Conservation (phyloP, 345 rosid species). For the Raphanus sativus region DNA sequence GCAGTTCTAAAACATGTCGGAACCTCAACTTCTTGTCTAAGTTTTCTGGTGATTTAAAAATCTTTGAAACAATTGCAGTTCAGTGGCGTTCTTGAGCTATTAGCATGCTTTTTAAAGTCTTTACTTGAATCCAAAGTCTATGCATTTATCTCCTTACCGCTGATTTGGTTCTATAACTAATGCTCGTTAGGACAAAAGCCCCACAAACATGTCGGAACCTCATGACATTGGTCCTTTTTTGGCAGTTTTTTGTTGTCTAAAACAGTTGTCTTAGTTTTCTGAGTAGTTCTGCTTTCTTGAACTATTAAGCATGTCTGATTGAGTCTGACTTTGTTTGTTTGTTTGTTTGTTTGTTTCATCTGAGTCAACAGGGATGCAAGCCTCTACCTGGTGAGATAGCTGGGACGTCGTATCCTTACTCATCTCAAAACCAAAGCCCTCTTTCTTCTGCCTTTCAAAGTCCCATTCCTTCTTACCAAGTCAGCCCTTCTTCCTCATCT, state of each 20-base stretch:
- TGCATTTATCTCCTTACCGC: neutral
- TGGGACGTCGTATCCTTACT: slow-evolving; percentile 61
- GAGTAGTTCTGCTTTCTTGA: neutral
- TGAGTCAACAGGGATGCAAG: slow-evolving; percentile 66
- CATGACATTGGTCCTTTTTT: neutral
- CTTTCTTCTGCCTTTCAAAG: slow-evolving; percentile 52
- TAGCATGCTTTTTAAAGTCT: neutral
- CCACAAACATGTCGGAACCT: neutral
- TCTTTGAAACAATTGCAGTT: neutral
- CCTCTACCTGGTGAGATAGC: slow-evolving; percentile 58
- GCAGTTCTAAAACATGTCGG: neutral
- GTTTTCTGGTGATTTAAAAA: neutral
- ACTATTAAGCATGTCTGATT: neutral
- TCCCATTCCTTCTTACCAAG: slow-evolving; percentile 86
- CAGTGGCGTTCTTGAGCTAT: neutral
- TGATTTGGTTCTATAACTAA: neutral
- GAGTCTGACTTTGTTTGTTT: slow-evolving; percentile 17
- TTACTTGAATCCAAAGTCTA: neutral
- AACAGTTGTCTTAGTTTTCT: neutral
- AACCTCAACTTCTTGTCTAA: neutral
- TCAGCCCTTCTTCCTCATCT: slow-evolving; percentile 59
- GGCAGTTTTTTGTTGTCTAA: neutral
- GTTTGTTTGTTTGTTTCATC: slow-evolving; percentile 11
- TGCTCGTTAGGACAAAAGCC: neutral
- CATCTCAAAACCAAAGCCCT: slow-evolving; percentile 90